These are phyloP conservation scores for Leishmania amazonensis DNA, from an alignment of 208 protist genomes.

Conservation along the genomic window DNA sequence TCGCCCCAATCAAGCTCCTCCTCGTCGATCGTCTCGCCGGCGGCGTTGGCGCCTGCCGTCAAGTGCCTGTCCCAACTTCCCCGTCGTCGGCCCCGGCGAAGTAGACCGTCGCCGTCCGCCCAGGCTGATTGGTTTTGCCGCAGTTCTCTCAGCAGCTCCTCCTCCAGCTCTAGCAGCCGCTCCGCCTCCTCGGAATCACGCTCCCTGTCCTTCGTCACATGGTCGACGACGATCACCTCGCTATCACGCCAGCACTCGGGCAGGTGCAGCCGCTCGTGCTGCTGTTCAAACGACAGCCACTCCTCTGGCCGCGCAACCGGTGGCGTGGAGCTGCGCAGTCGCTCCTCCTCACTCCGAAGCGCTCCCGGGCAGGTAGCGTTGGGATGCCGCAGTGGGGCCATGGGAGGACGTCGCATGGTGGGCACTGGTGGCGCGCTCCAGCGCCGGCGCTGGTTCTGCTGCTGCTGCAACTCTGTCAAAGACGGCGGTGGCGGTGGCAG, in stretches of 20 bases:
- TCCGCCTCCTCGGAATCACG: slow-evolving; percentile 12
- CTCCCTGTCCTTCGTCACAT: slow-evolving; percentile 14
- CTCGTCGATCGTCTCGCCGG: neutral
- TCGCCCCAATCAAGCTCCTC: slow-evolving; percentile 27
- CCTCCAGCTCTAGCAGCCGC: slow-evolving; percentile 26
- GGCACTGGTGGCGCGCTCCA: slow-evolving; percentile 26
- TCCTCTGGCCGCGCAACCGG: slow-evolving; percentile 8
- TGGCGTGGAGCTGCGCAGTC: neutral
- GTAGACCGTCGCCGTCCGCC: neutral
- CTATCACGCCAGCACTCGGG: slow-evolving; percentile 33
- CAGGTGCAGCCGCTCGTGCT: slow-evolving; percentile 38
- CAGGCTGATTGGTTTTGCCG: neutral
- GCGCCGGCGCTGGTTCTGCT: slow-evolving; percentile 16
- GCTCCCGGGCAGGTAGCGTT: neutral
- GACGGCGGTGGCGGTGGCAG: slow-evolving; percentile 9
- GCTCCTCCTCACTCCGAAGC: neutral
- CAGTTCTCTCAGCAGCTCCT: slow-evolving; percentile 11
- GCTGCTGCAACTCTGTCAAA: slow-evolving; percentile 19
- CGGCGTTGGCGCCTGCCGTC: neutral
- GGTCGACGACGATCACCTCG: slow-evolving; percentile 34
- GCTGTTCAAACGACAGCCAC: slow-evolving; percentile 36
- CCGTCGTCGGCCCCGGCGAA: neutral
- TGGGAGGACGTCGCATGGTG: slow-evolving; percentile 32
- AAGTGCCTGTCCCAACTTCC: neutral
- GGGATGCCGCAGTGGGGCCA: slow-evolving; percentile 10